phyloP scores from a whole-genome alignment of 768 basidiomycete species.

The Boletus insuetus region DNA sequence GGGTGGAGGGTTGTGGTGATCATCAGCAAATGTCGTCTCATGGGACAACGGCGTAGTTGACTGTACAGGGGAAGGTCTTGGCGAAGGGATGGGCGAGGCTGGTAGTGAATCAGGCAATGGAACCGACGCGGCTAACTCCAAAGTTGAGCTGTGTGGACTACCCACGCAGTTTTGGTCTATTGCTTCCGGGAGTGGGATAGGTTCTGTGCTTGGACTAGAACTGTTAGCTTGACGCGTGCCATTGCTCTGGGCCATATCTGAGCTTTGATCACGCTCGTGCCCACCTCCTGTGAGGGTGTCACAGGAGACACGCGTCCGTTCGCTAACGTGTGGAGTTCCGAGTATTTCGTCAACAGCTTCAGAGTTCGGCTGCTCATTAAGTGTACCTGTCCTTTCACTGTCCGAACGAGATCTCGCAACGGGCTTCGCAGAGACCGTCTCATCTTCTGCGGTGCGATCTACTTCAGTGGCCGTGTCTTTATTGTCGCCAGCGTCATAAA shows the following conservation, averaged over 20 bases:
- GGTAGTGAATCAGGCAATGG: constrained; percentile 22
- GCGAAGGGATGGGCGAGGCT: constrained; percentile 5
- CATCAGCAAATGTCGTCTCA: background rate
- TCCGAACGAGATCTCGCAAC: background rate
- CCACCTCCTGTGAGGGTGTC: background rate
- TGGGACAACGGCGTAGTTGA: background rate
- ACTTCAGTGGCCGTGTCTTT: background rate
- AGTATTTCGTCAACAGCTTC: background rate
- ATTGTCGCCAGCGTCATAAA: background rate
- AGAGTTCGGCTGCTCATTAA: background rate
- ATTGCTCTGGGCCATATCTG: background rate
- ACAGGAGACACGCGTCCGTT: background rate
- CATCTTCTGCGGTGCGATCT: background rate
- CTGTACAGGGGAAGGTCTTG: background rate
- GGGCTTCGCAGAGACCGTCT: background rate
- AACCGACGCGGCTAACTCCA: constrained; percentile 16
- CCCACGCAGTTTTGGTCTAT: background rate
- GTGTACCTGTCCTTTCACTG: background rate
- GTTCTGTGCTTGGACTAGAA: background rate
- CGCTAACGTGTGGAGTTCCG: background rate
- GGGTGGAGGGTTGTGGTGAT: background rate
- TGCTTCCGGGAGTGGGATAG: background rate
- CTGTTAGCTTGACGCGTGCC: background rate
- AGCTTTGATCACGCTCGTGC: background rate
- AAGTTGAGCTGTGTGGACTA: background rate